These are phyloP conservation scores for Eutypella sp. DNA, from an alignment of 2,329 filamentous ascomycete genomes.

Conservation along the genomic window DNA sequence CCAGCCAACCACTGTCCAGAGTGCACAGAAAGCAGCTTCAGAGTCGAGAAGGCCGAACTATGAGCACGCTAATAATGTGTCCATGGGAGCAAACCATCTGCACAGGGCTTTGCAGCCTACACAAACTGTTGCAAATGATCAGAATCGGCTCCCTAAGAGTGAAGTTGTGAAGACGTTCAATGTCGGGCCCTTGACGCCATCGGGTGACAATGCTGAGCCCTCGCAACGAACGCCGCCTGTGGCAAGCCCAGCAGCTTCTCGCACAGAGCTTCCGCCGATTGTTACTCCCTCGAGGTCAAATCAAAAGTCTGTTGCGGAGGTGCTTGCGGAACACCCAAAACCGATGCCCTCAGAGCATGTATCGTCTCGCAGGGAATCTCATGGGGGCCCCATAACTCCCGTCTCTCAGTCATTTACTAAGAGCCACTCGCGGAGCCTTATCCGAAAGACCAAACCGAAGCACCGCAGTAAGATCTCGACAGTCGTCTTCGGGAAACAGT, in stretches of 20 bases:
- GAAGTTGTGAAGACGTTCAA: too few relatives aligned
- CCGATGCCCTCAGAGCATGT: conserved; percentile 1
- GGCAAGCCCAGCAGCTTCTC: background rate
- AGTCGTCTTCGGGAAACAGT: conserved; percentile 72
- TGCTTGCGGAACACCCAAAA: conserved; percentile 20
- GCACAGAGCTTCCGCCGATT: too few relatives aligned
- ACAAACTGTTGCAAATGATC: too few relatives aligned
- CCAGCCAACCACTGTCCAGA: background rate
- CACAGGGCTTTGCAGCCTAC: background rate
- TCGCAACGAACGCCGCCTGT: conserved; percentile 1
- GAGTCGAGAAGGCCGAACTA: too few relatives aligned
- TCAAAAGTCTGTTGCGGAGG: conserved; percentile 28
- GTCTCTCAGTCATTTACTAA: conserved; percentile 25
- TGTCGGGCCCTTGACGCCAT: conserved; percentile 4
- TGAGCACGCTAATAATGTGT: background rate
- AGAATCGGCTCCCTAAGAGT: too few relatives aligned
- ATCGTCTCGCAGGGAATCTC: conserved; percentile 13
- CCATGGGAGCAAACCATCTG: background rate
- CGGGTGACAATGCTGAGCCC: conserved; percentile 1
- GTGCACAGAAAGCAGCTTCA: background rate
- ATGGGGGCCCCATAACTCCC: conserved; percentile 22
- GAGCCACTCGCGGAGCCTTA: conserved; percentile 26
- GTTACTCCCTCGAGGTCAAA: conserved; percentile 20
- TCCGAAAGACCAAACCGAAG: conserved; percentile 48
- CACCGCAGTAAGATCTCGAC: conserved; percentile 65